Evolutionary conservation across 108 stramenopile genomes (phyloP), one percentile per base, ranked within the genome.

Genomic region (Seminavis robusta): DNA sequence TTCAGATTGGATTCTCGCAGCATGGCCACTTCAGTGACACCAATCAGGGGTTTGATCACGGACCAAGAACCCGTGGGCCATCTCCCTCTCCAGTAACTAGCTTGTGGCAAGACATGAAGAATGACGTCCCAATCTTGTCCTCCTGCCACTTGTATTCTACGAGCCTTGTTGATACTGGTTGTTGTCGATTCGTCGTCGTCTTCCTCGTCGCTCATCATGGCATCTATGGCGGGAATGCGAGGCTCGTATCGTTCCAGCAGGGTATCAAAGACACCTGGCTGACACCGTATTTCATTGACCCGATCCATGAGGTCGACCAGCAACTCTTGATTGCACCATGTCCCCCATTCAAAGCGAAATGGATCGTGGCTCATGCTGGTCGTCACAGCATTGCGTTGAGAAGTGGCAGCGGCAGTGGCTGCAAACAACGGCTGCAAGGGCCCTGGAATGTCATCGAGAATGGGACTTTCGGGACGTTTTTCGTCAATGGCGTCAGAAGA

Each of bases 21-120:
- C 61, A 77, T 59, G 17, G 79, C 73, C 15, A 83, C 59, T 74
- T 85, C 79, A 0, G 52, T 59, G 29, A 85, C 63, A 15, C 88
- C 88, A 16, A 76, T 81, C 51, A 89, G 59, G 0, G 81, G 41
- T 59, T 75, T 77, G 2, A 89, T 67, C 11, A 85, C 53, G 9
- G 83, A 67, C 88, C 88, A 89, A 15, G 75, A 67, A 38, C 88
- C 88, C 36, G 81, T 80, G 0, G 88, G 76, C 84, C 88, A 85
- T 53, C 82, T 61, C 1, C 83, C 76, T 17, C 27, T 50, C 73
- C 74, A 74, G 41, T 68, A 42, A 41, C 27, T 59, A 4, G 47
- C 72, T 30, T 31, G 62, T 39, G 88, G 88, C 39, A 89, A 56
- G 13, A 81, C 63, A 69, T 89, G 81, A 21, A 89, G 47, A n/a